Base-by-base conservation (phyloP, 306 rosid genomes). In the Begonia fuchsioides region DNA sequence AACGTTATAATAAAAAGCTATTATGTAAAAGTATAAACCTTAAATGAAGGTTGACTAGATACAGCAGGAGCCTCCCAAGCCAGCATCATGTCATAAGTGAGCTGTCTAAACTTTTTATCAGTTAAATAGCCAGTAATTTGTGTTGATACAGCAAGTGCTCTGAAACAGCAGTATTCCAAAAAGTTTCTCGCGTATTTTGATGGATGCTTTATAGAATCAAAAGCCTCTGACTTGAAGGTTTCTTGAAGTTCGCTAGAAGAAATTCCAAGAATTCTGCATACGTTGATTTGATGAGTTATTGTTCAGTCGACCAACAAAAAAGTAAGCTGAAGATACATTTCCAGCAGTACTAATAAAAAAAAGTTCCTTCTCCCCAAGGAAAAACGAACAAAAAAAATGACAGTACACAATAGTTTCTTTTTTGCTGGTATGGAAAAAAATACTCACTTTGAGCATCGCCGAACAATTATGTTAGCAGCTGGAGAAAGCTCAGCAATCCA, bases 71-170 rank as follows among this genome's bases (percentile, higher is more conserved):
- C 70, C 47, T 90, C 97, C 95, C 95, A 90, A 12, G 95, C 93
- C 48, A 88, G 87, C 97, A 88, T 88, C 77, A 81, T 82, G 59
- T 88, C 97, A 49, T 68, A 88, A 17, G 93, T 68, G 57, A 90
- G 54, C 38, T 70, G 77, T 17, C 87, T 80, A 47, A 90, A 74
- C 8, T 79, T 90, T 44, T 73, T 64, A 44, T 69, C 71, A 44
- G 47, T 69, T 65, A 88, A 48, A 71, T 68, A 88, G 70, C 80
- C 74, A 0, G 81, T 56, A 54, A 53, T 48, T 56, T 43, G 50
- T 32, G 20, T 62, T 16, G 72, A 6, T 46, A 57, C 60, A 58
- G 72, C 66, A 39, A 88, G 73, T 17, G 97, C 76, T 54, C 72
- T 79, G 55, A 55, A 84, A 3, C 95, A 88, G 61, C 78, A 79